A percentile compares a stretch with the other conserved stretches of the same genome.
Evolutionary conservation across 2,329 filamentous ascomycete genomes (phyloP).

Genomic region (Phaeosphaeria sp.): DNA sequence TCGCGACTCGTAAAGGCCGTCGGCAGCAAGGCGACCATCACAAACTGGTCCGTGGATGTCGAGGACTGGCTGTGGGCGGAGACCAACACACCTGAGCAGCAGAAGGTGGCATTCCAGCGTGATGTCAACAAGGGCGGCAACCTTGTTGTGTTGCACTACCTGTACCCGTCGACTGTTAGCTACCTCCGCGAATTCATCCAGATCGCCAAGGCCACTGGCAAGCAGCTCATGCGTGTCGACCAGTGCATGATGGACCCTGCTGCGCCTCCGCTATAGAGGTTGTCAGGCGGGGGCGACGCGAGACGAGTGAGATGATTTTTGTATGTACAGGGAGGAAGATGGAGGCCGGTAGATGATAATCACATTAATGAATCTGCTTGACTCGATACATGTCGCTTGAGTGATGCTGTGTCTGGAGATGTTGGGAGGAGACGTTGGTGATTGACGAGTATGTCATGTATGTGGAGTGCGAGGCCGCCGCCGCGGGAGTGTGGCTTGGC

Average conservation of each 20-base stretch:
- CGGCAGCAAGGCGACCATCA: slow-evolving; percentile 60
- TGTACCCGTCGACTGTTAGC: slow-evolving; percentile 68
- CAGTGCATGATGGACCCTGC: slow-evolving; percentile 70
- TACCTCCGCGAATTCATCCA: slow-evolving; percentile 70
- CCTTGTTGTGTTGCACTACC: slow-evolving; percentile 73
- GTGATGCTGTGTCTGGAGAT: not conserved
- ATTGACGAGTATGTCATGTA: too few relatives aligned
- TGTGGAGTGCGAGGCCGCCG: not conserved
- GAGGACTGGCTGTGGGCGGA: slow-evolving; percentile 74
- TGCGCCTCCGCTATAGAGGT: slow-evolving; percentile 49
- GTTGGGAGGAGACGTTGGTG: not conserved
- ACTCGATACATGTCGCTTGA: not conserved
- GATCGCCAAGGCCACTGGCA: slow-evolving; percentile 68
- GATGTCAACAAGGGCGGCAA: slow-evolving; percentile 68
- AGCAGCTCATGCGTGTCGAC: slow-evolving; percentile 70
- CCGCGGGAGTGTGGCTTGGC: slow-evolving; percentile 1
- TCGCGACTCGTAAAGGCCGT: slow-evolving; percentile 62
- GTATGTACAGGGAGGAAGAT: not conserved
- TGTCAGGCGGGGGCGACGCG: not conserved
- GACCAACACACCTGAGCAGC: slow-evolving; percentile 67
- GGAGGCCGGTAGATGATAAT: not conserved
- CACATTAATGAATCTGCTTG: not conserved
- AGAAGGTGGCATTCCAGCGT: slow-evolving; percentile 69
- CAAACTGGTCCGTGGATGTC: slow-evolving; percentile 74
- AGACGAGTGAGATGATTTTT: not conserved